Evolutionary conservation across 257 asterid genomes (phyloP).

Genomic region (Solanum medicagineum): DNA sequence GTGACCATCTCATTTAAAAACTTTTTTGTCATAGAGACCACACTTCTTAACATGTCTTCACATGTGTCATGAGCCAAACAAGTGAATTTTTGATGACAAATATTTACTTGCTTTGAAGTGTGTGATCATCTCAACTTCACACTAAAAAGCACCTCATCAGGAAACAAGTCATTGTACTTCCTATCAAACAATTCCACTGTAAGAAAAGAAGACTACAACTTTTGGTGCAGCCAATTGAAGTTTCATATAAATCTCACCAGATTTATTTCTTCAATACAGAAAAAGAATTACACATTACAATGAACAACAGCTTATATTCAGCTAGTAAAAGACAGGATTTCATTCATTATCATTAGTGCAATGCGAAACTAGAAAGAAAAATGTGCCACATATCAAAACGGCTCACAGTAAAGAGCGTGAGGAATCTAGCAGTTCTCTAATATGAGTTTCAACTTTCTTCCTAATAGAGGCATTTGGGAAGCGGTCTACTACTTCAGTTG

Average conservation of each 20-base stretch:
- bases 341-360: not conserved
- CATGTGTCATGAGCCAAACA: not conserved
- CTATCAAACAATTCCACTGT: not conserved
- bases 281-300: not conserved
- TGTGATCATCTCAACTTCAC: not conserved
- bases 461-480: conserved; percentile 34
- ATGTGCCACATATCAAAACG: not conserved
- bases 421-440: conserved; percentile 43
- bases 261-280: not conserved
- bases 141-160: not conserved
- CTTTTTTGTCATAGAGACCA: not conserved
- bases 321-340: not conserved
- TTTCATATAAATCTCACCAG: not conserved
- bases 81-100: not conserved
- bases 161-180: not conserved
- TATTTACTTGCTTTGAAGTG: not conserved
- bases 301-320: not conserved
- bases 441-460: conserved; percentile 46
- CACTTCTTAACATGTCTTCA: not conserved
- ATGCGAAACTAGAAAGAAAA: not conserved
- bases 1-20: not conserved
- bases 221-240: not conserved
- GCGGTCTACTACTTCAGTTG: conserved; percentile 66
- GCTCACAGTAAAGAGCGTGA: conserved; percentile 21
- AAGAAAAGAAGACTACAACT: not conserved